Evolutionary conservation across 1,284 basidiomycete species (phyloP).

Genomic region (Waitea zeae): DNA sequence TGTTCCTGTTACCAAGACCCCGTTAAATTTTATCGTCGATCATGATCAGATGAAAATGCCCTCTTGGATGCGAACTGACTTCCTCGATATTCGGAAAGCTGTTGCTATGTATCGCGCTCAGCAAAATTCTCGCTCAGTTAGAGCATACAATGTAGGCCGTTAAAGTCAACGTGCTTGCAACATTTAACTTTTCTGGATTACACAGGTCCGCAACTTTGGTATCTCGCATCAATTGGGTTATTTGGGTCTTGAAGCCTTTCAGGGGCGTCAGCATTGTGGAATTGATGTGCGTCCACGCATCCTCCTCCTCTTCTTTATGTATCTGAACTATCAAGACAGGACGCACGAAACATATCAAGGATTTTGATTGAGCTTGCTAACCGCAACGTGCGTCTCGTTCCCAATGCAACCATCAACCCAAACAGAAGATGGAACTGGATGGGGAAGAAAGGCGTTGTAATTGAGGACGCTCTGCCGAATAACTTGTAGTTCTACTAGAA

Average conservation of each 20-base stretch:
- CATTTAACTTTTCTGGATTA: constrained; percentile 38
- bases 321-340: constrained; percentile 25
- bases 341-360: constrained; percentile 71
- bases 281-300: constrained; percentile 52
- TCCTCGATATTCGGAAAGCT: constrained; percentile 50
- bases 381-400: constrained; percentile 44
- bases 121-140: constrained; percentile 9
- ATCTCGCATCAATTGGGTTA: constrained; percentile 26
- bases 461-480: no score
- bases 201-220: not conserved
- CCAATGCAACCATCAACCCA: constrained; percentile 57
- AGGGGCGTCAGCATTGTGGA: constrained; percentile 74
- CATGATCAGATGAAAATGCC: constrained; percentile 42
- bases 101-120: constrained; percentile 26
- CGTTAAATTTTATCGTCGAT: constrained; percentile 6
- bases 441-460: constrained; percentile 49
- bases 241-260: constrained; percentile 45
- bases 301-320: constrained; percentile 3
- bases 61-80: constrained; percentile 47
- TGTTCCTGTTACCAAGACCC: constrained; percentile 9
- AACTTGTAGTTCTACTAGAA: no score
- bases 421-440: constrained; percentile 69
- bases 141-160: constrained; percentile 7
- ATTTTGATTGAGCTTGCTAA: constrained; percentile 61
- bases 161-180: constrained; percentile 13